A percentile compares a stretch with the other conserved stretches of the same genome.
Evolutionary conservation across 176 grass and related monocot species (phyloP).

Genomic region (Thinopyrum elongatum): DNA sequence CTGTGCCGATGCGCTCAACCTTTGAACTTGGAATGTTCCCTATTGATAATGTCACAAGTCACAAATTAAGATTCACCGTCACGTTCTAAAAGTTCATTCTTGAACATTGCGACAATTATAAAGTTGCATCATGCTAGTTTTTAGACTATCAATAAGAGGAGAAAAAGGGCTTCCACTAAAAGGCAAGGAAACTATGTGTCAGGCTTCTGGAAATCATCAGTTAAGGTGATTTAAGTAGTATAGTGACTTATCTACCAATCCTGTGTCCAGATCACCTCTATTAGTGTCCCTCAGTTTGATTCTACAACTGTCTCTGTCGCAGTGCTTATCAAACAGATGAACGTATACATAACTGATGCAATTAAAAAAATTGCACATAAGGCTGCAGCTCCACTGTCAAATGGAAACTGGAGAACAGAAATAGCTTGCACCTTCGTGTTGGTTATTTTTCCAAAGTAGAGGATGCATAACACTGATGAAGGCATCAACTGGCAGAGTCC

Average conservation of each 20-base stretch:
- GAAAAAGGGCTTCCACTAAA: background rate
- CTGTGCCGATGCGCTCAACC: no score
- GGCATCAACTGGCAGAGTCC: background rate
- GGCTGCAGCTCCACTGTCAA: conserved; percentile 10
- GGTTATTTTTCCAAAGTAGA: background rate
- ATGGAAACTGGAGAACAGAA: background rate
- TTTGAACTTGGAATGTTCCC: no score
- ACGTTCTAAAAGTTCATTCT: no score
- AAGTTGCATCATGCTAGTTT: background rate
- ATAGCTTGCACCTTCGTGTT: background rate
- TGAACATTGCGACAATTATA: no score
- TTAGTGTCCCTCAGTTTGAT: background rate
- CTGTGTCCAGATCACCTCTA: background rate
- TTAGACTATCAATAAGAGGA: background rate
- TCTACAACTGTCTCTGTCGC: background rate
- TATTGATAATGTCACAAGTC: no score
- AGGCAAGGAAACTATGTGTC: background rate
- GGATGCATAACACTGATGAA: background rate
- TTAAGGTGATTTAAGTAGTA: background rate
- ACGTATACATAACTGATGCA: background rate
- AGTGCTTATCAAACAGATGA: background rate
- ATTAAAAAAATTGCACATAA: background rate
- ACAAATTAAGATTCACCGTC: no score
- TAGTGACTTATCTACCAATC: background rate
- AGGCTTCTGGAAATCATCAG: background rate